Evolutionary conservation across 202 grass and related monocot genomes (phyloP), one percentile per base, ranked within the genome.

Genomic region (Zoysia matrella): DNA sequence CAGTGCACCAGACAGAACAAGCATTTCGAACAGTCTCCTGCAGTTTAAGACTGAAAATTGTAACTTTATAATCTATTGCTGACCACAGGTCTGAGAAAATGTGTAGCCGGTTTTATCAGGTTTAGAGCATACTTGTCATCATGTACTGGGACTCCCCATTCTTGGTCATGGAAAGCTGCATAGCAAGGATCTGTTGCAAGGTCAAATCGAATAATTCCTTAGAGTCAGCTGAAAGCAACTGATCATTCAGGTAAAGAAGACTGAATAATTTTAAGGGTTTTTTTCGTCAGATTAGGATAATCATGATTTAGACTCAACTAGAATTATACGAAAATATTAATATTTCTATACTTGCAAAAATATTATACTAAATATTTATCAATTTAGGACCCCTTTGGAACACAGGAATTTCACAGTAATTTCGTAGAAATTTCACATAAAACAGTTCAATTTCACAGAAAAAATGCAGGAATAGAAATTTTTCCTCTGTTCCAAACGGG

Each of bases 11-110:
- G 96, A 99, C n/a, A 99, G 84, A 73, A 88, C 86, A 52, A 96
- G 89, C 74, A 96, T 84, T 84, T 99, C 96, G 77, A 99, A 99
- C 71, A 99, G 85, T 78, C 90, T 94, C 87, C 96, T 99, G 85
- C 58, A 83, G 46, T 79, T 75, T 8, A 74, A 13, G 9, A 86
- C 83, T 90, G 76, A 40, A 65, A 11, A 58, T 65, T 90, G 83
- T 86, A 83, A 90, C 79, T 83, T 83, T 83, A 58, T 74, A 86
- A 86, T 65, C 72, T 79, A 79, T 79, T 76, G 60, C 63, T 74
- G 50, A 58, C 4, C 6, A 79, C 48, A 50, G 8, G 8, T 55
- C 12, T 55, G 14, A 13, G 4, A 8, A 16, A 11, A 65, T 40
- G 5, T 15, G 43, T 11, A 3, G 6, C 39, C 65, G 15, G 48